Evolutionary conservation across 495 filamentous ascomycete species (phyloP).

Genomic region (Aspergillus affinis): DNA sequence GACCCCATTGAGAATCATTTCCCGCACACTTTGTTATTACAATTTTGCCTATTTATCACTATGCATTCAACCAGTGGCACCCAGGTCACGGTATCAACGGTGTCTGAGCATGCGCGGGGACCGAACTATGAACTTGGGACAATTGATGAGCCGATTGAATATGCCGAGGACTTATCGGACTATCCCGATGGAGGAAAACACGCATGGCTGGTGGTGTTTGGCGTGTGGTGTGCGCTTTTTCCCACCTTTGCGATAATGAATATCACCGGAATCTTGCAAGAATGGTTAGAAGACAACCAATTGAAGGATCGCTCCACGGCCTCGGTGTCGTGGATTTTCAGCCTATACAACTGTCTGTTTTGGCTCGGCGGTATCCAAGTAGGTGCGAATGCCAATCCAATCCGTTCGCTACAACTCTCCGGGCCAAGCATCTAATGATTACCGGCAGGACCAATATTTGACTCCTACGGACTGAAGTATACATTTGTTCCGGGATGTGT

Average conservation of each 20-base stretch:
- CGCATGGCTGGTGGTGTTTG: slow-evolving; percentile 25
- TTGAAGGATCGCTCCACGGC: slow-evolving; percentile 41
- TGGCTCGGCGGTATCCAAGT: slow-evolving; percentile 22
- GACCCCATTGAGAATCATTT: background rate
- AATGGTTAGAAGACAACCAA: slow-evolving; percentile 50
- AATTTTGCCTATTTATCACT: too few relatives aligned
- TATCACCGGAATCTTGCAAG: slow-evolving; percentile 53
- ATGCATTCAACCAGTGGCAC: background rate
- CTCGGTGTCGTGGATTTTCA: slow-evolving; percentile 52
- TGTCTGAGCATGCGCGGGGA: background rate
- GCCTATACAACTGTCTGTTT: slow-evolving; percentile 22
- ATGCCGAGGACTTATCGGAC: background rate
- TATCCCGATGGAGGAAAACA: slow-evolving; percentile 21
- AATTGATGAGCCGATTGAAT: background rate
- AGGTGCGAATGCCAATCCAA: slow-evolving; percentile 6
- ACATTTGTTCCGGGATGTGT: slow-evolving; percentile 21
- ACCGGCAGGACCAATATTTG: slow-evolving; percentile 23
- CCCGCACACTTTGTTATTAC: too few relatives aligned
- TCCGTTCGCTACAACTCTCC: too few relatives aligned
- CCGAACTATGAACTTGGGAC: background rate
- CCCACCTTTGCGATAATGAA: slow-evolving; percentile 50
- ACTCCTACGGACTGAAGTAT: slow-evolving; percentile 20
- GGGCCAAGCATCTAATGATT: background rate
- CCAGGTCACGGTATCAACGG: background rate
- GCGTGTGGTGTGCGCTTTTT: slow-evolving; percentile 22